phyloP scores from a whole-genome alignment of 495 filamentous ascomycete genomes.

The Penicillium parvum region DNA sequence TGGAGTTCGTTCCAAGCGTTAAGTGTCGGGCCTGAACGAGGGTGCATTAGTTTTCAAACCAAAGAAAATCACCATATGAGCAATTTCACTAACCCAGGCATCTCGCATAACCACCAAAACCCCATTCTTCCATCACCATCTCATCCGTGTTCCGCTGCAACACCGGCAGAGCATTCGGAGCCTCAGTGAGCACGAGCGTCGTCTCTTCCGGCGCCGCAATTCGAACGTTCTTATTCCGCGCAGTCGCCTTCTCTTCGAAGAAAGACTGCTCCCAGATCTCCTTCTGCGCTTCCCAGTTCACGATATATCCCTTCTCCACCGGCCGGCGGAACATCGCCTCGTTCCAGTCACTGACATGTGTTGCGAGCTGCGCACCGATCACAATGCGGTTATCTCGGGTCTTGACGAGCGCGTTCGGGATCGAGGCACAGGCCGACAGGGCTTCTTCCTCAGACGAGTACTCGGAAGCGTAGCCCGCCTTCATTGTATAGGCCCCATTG shows the following conservation, averaged over 20 bases:
- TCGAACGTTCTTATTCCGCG: conserved; percentile 35
- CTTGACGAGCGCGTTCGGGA: conserved; percentile 85
- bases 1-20: conserved; percentile 83
- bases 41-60: too few species aligned
- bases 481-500: conserved; percentile 91
- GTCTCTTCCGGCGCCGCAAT: conserved; percentile 62
- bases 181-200: conserved; percentile 79
- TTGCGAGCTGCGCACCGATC: conserved; percentile 70
- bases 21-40: conserved; percentile 64
- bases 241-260: conserved; percentile 63
- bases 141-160: conserved; percentile 91
- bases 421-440: conserved; percentile 53
- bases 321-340: conserved; percentile 84
- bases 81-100: conserved; percentile 45
- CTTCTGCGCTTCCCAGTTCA: conserved; percentile 95
- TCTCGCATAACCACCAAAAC: conserved; percentile 82
- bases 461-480: conserved; percentile 73
- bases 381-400: conserved; percentile 74
- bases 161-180: conserved; percentile 76
- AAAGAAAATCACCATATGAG: too few species aligned
- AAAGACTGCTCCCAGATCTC: conserved; percentile 95
- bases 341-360: conserved; percentile 80
- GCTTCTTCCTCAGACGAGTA: conserved; percentile 36
- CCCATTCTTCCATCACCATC: conserved; percentile 96
- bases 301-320: conserved; percentile 90